Base-by-base conservation (phyloP, 257 asterid genomes). In the Salvia splendens region DNA sequence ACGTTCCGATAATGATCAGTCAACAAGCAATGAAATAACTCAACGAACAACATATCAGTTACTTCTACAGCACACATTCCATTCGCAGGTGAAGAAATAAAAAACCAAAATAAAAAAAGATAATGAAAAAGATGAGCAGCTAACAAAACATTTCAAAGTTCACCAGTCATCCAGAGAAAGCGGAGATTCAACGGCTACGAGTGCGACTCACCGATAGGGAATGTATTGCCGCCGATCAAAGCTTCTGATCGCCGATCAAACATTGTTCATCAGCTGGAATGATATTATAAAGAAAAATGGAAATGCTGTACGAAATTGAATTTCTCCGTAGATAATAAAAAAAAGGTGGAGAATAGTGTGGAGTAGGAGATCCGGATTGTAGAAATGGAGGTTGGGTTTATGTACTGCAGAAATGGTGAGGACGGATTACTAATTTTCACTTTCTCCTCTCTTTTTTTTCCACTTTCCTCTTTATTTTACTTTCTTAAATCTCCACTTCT, bases 11-110 rank as follows among this genome's bases (percentile, higher is more conserved):
- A 60, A 75, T 58, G 78, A 67, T 63, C 72, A 63, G 41, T 75
- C 40, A 56, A 71, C 71, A 75, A 72, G 69, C 41, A 73, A 61
- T 16, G 49, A 64, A 64, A 36, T 49, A 63, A 57, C 56, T 49
- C 68, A 54, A 51, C 61, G 28, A 72, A 67, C 58, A 74, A 16
- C 69, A 42, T 24, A 68, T 48, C 71, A 56, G 70, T 54, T 62
- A 24, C 78, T 72, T 77, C 28, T 56, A 72, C 64, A 78, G 61
- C 70, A 62, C 61, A 74, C 71, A 70, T 65, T 67, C 72, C 53
- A 17, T 45, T 66, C 59, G 61, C 64, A 58, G 51, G 11, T 8
- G 24, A 28, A 46, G 60, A 14, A 11, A 67, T 4, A 14, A 12
- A n/a, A 43, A 48, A 20, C 0, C 35, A 59, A 32, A 17, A 32